Conservation (phyloP, 2,329 filamentous ascomycete species). For the Colletotrichum graminicola region DNA sequence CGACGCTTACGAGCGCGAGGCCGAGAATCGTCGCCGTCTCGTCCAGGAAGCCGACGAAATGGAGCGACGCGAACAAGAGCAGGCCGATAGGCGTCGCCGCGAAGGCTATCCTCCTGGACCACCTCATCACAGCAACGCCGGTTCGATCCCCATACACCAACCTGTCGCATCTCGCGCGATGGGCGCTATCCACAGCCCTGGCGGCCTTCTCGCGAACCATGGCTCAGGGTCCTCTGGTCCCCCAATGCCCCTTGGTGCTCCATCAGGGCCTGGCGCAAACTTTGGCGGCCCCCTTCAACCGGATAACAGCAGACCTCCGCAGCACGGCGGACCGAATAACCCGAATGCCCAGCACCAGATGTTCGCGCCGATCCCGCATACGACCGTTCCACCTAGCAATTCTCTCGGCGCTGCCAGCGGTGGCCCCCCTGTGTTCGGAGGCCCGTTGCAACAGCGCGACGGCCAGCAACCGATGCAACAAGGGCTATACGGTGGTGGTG, state of each 20-base stretch:
- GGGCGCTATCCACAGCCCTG: constrained; percentile 90
- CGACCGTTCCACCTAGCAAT: constrained; percentile 62
- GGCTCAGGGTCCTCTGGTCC: constrained; percentile 71
- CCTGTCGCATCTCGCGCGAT: constrained; percentile 86
- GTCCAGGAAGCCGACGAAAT: constrained; percentile 56
- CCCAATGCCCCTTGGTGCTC: constrained; percentile 64
- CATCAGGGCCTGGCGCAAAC: constrained; percentile 61
- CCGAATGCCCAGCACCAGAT: constrained; percentile 65
- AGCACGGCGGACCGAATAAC: constrained; percentile 64
- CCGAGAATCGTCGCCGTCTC: constrained; percentile 42
- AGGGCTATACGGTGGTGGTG: constrained; percentile 53
- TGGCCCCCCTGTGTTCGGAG: constrained; percentile 76
- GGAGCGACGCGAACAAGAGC: constrained; percentile 73
- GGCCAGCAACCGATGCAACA: constrained; percentile 70
- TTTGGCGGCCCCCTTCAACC: constrained; percentile 69
- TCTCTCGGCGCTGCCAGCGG: constrained; percentile 70
- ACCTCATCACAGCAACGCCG: constrained; percentile 87
- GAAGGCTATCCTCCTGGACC: constrained; percentile 75
- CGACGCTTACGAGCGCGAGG: constrained; percentile 50
- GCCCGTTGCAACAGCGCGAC: constrained; percentile 73
- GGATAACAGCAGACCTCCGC: constrained; percentile 64
- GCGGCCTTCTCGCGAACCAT: constrained; percentile 84
- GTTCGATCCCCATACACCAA: constrained; percentile 92
- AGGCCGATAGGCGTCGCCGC: constrained; percentile 71
- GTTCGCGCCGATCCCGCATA: constrained; percentile 67